Base-by-base conservation (phyloP, 352 stramenopile genomes). In the Phytophthora tubulina region DNA sequence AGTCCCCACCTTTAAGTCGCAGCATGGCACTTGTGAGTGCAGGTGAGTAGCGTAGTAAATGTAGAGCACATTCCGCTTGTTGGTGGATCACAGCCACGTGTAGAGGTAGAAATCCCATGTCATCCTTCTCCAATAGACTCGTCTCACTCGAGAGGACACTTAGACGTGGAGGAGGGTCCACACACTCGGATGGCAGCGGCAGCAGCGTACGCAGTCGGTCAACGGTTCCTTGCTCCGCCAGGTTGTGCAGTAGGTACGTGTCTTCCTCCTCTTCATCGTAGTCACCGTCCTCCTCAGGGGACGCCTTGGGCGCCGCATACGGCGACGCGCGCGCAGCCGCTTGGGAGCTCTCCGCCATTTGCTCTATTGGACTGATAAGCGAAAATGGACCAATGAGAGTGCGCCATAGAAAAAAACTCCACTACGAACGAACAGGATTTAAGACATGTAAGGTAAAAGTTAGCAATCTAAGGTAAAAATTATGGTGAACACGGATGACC, bases 31-130 rank as follows among this genome's bases (percentile, higher is more conserved):
- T 80, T 38, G 80, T 85, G 31, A 95, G 88, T 57, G 82, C 75
- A 5, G 85, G 67, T 33, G 86, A 95, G 73, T 91, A 88, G 45
- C 72, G 80, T 35, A 93, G 66, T 39, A 94, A 31, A 58, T 92
- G 81, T 39, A 80, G 31, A 39, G 71, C 70, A 46, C 72, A 86
- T 15, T 78, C 78, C 5, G 62, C 38, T 39, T 68, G 79, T 59
- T 91, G 79, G 65, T 95, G 73, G 53, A 95, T 82, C 21, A 89
- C 46, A 14, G 85, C 88, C 38, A 93, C 71, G 54, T 96, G 89
- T 15, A 97, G 62, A 7, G 91, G 87, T 39, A 95, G 79, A 53
- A 90, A 94, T 21, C 89, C 89, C 81, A 91, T 92, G 52, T 93
- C 83, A 70, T 97, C 91, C 60, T 91, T 92, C 54, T 95, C 88